These are phyloP conservation scores for Auricularia sp. DNA, from an alignment of 768 basidiomycete species.

Conservation along the genomic window DNA sequence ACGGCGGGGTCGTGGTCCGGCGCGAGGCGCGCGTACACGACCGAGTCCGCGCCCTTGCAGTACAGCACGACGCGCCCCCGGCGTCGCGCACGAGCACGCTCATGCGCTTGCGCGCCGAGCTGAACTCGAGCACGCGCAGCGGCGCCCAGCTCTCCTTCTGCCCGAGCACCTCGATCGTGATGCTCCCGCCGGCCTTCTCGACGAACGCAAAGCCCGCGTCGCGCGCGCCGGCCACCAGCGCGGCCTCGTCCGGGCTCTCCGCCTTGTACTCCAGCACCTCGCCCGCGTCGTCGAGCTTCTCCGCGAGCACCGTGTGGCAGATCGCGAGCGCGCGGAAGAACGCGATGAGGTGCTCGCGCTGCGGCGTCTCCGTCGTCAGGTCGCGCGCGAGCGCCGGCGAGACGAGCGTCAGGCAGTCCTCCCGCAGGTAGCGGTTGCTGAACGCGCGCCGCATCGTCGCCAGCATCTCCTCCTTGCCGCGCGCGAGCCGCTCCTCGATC, in stretches of 20 bases:
- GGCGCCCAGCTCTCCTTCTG: conserved; percentile 72
- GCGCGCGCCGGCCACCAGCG: conserved; percentile 82
- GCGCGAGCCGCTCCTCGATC: conserved; percentile 52
- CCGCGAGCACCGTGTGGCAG: conserved; percentile 86
- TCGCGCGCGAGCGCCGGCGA: conserved; percentile 78
- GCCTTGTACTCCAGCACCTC: conserved; percentile 80
- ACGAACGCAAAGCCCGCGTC: conserved; percentile 93
- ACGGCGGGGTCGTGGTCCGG: conserved; percentile 60
- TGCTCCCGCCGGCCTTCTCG: conserved; percentile 53
- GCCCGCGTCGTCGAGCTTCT: conserved; percentile 51
- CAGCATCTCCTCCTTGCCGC: conserved; percentile 70
- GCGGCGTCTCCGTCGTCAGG: conserved; percentile 46
- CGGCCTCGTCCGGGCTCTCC: conserved; percentile 92
- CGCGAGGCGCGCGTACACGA: conserved; percentile 82
- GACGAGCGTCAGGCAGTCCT: conserved; percentile 76
- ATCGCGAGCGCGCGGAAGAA: conserved; percentile 95
- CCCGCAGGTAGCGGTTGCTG: conserved; percentile 79
- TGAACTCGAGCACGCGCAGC: conserved; percentile 85
- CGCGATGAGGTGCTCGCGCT: conserved; percentile 57
- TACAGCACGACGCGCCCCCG: conserved; percentile 77
- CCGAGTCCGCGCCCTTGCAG: conserved; percentile 95
- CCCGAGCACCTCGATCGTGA: conserved; percentile 91
- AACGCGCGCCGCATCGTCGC: conserved; percentile 62
- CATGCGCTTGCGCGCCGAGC: conserved; percentile 91
- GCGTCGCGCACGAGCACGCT: conserved; percentile 82